phyloP scores from a whole-genome alignment of 2,329 filamentous ascomycete species.

The Ophiostoma ulmi region DNA sequence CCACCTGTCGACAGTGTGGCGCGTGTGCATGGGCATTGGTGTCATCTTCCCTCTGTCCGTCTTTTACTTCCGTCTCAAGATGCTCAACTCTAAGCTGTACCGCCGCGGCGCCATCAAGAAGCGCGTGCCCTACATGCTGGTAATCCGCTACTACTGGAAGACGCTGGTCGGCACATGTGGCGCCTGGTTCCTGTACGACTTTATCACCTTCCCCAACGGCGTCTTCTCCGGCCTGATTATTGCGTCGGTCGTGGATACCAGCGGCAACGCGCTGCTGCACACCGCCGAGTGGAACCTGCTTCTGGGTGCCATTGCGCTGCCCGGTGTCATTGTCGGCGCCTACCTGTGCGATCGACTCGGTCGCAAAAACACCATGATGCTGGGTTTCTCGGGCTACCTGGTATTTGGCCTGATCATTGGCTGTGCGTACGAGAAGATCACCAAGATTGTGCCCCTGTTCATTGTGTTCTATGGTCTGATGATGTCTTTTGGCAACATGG shows the following conservation, averaged over 20 bases:
- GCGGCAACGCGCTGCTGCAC: slow-evolving; percentile 25
- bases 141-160: slow-evolving; percentile 45
- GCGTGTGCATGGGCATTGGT: slow-evolving; percentile 47
- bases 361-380: slow-evolving; percentile 30
- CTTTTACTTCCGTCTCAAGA: slow-evolving; percentile 49
- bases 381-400: slow-evolving; percentile 27
- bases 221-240: slow-evolving; percentile 53
- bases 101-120: slow-evolving; percentile 42
- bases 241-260: slow-evolving; percentile 29
- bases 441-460: slow-evolving; percentile 45
- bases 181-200: slow-evolving; percentile 53
- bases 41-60: slow-evolving; percentile 46
- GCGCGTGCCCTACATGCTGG: slow-evolving; percentile 45
- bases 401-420: slow-evolving; percentile 31
- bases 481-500: slow-evolving; percentile 45
- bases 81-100: slow-evolving; percentile 48
- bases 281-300: slow-evolving; percentile 32
- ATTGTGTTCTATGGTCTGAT: slow-evolving; percentile 49
- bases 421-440: slow-evolving; percentile 39
- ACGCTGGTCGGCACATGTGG: slow-evolving; percentile 46
- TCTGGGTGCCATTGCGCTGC: slow-evolving; percentile 30
- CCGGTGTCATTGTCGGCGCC: slow-evolving; percentile 26
- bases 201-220: slow-evolving; percentile 50
- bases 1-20: slow-evolving; percentile 44
- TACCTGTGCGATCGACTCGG: slow-evolving; percentile 28